phyloP scores from a whole-genome alignment of 495 filamentous ascomycete species.

The Hypoxylon subgilvum region DNA sequence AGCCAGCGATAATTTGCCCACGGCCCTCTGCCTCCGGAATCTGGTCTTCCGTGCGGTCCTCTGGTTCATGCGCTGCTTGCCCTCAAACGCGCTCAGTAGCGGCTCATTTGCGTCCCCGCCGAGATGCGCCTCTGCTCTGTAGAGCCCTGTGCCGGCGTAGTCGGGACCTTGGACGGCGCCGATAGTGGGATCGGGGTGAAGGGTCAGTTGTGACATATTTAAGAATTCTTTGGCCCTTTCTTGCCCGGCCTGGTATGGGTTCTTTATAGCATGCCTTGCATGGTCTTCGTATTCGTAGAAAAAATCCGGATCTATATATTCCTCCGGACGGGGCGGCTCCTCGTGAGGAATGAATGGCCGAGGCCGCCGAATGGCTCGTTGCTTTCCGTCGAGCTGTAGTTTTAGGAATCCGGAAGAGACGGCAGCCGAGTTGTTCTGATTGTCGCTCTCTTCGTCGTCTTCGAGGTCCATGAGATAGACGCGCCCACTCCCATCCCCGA shows the following conservation, averaged over 20 bases:
- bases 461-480: conserved; percentile 69
- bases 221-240: conserved; percentile 40
- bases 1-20: not conserved
- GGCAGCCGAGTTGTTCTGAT: not conserved
- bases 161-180: conserved; percentile 55
- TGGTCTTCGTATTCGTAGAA: too few species aligned
- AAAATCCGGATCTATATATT: too few species aligned
- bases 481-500: conserved; percentile 78
- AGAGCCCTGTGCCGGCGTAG: conserved; percentile 49
- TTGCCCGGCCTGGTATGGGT: conserved; percentile 21
- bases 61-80: conserved; percentile 38
- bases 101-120: conserved; percentile 41
- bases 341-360: conserved; percentile 51
- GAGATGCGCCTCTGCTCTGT: conserved; percentile 48
- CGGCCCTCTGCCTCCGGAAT: conserved; percentile 4
- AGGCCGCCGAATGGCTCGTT: conserved; percentile 45
- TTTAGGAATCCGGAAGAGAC: conserved; percentile 25
- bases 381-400: conserved; percentile 25
- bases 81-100: conserved; percentile 41
- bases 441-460: conserved; percentile 39
- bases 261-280: too few species aligned
- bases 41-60: not conserved
- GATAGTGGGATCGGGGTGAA: conserved; percentile 44
- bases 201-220: conserved; percentile 34
- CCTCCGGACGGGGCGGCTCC: conserved; percentile 47